These are phyloP conservation scores for Prunus mume DNA, from an alignment of 306 rosid genomes.

Conservation along the genomic window DNA sequence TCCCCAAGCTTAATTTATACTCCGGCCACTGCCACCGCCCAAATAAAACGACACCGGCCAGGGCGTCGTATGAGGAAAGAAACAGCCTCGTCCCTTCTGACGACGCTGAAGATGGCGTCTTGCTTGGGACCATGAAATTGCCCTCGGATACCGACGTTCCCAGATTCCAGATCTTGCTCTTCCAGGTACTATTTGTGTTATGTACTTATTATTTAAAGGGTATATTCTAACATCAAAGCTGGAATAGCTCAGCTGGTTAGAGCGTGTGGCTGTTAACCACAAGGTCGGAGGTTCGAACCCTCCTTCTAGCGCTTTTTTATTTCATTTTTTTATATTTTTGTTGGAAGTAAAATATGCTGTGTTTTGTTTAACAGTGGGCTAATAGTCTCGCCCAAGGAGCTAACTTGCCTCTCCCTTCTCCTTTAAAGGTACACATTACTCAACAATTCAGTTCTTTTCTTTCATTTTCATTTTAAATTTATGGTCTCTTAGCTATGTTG, in stretches of 20 bases:
- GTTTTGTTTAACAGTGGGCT: slow-evolving; percentile 61
- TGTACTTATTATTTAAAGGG: background rate
- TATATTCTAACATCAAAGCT: background rate
- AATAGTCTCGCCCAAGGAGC: slow-evolving; percentile 96
- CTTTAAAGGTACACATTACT: slow-evolving; percentile 61
- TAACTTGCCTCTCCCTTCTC: slow-evolving; percentile 75
- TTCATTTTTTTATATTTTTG: background rate
- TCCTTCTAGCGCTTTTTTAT: slow-evolving; percentile 23
- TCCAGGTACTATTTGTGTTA: slow-evolving; percentile 45
- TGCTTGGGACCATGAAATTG: slow-evolving; percentile 80
- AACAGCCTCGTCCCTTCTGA: slow-evolving; percentile 23
- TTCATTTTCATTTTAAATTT: background rate
- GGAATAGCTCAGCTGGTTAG: slow-evolving; percentile 47
- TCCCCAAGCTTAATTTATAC: slow-evolving; percentile 16
- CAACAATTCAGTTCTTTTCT: background rate
- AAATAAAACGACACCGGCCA: slow-evolving; percentile 16
- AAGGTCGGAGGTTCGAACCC: slow-evolving; percentile 45
- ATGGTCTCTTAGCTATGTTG: background rate
- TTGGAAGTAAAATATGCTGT: background rate
- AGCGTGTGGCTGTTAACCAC: slow-evolving; percentile 47
- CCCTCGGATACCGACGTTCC: slow-evolving; percentile 56
- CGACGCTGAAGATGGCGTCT: slow-evolving; percentile 62
- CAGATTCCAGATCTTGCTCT: slow-evolving; percentile 66
- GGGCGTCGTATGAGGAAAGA: slow-evolving; percentile 39
- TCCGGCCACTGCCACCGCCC: slow-evolving; percentile 10